Conservation (phyloP, 805 yeast genomes). For the Kuraishia floccosa region DNA sequence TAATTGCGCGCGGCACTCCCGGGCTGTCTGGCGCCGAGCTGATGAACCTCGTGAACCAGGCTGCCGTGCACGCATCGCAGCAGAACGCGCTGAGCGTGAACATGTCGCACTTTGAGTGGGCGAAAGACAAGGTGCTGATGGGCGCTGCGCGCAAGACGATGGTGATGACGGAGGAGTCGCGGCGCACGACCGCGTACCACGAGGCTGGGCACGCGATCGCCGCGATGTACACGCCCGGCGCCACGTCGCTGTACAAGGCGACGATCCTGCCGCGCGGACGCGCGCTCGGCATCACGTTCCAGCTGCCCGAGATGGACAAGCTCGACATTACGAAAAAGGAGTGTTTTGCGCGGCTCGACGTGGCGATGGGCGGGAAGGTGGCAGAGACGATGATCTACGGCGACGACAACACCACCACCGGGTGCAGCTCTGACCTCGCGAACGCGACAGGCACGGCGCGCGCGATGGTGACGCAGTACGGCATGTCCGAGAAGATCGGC, state of each 20-base stretch:
- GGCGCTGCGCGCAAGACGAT: conserved; percentile 97
- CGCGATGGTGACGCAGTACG: conserved; percentile 94
- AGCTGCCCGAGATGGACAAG: conserved; percentile 96
- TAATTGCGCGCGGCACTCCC: conserved; percentile 94
- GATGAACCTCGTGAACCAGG: conserved; percentile 93
- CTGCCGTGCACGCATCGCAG: conserved; percentile 95
- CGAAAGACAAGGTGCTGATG: conserved; percentile 93
- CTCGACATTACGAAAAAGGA: conserved; percentile 85
- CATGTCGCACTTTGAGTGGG: conserved; percentile 95
- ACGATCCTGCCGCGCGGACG: conserved; percentile 95
- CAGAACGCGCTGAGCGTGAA: conserved; percentile 82
- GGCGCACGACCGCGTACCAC: conserved; percentile 92
- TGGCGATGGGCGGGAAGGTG: conserved; percentile 97
- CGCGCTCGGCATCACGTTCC: conserved; percentile 95
- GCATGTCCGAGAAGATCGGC: conserved; percentile 91
- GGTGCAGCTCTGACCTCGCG: conserved; percentile 86
- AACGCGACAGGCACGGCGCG: conserved; percentile 89
- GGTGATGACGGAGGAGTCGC: conserved; percentile 93
- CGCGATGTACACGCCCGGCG: conserved; percentile 91
- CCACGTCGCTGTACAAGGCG: conserved; percentile 92
- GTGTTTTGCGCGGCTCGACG: conserved; percentile 86
- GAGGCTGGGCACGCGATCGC: conserved; percentile 99
- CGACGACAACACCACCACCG: conserved; percentile 84
- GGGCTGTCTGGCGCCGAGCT: conserved; percentile 98
- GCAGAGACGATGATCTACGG: conserved; percentile 95